Evolutionary conservation across 140 eudicot genomes (phyloP), one percentile per base, ranked within the genome.

Genomic region (Flaveria floridana): DNA sequence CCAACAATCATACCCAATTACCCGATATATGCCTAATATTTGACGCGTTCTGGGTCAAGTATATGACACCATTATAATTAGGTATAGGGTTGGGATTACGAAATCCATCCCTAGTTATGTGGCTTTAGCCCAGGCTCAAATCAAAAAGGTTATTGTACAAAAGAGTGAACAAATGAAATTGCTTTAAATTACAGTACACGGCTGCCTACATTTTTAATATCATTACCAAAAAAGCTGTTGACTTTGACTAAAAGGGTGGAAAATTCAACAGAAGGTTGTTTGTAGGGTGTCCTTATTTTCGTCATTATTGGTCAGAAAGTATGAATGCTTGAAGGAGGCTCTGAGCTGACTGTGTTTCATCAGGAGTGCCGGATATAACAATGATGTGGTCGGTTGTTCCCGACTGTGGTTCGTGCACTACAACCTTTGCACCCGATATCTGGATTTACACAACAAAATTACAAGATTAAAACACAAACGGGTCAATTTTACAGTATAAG

Each of bases 351-450:
- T 89, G 89, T 2, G 95, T 92, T 73, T 89, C 83, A 59, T 86
- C 89, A 34, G 92, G 92, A 13, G 87, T 87, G 13, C 98, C 98
- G 9, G 98, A 89, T 73, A 92, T 87, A 61, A 89, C 58, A 0
- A 92, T 81, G 16, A 81, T 62, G 75, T 84, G 86, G 23, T 86
- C 87, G 3, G 69, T 73, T 20, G 91, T 80, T 77, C 89, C 95
- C 3, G 98, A 86, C 39, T 8, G 84, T 50, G 89, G 84, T 73
- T 87, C 87, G 8, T 73, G 86, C 39, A 92, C 85, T 1, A 23
- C 64, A n/a, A 92, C 92, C 71, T 86, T 92, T 61, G 98, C 98
- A 50, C 96, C 95, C 26, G 96, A 92, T 71, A 92, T 92, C 98
- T 92, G 86, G 52, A 71, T 72, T 44, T 42, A 58, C 73, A 68